Evolutionary conservation across 1,284 basidiomycete genomes (phyloP).

Genomic region (Prillingera fragicola): DNA sequence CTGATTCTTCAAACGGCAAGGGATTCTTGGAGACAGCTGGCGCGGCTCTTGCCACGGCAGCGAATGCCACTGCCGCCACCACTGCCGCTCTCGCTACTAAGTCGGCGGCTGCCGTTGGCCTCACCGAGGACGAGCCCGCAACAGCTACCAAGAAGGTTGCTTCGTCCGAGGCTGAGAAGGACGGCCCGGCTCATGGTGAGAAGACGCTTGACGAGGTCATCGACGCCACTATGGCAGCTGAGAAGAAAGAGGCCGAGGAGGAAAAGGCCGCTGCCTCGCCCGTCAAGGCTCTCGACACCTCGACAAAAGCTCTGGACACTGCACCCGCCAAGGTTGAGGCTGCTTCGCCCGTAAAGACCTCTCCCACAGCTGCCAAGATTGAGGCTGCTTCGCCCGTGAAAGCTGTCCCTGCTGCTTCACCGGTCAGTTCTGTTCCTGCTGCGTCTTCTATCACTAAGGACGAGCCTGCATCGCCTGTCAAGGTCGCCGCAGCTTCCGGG

Average conservation of each 20-base stretch:
- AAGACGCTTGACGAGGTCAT: constrained; percentile 20
- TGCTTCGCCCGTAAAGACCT: background rate
- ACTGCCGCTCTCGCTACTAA: background rate
- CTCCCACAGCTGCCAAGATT: background rate
- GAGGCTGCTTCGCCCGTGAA: too few relatives aligned
- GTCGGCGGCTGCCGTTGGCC: background rate
- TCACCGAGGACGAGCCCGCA: too few relatives aligned
- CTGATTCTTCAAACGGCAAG: too few relatives aligned
- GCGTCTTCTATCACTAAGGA: background rate
- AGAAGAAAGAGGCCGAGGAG: constrained; percentile 11
- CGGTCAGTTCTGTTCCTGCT: background rate
- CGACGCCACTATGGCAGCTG: constrained; percentile 16
- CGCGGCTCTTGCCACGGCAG: background rate
- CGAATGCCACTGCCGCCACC: background rate
- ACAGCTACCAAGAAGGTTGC: too few relatives aligned
- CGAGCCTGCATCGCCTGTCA: background rate
- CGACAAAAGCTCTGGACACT: too few relatives aligned
- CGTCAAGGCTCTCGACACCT: too few relatives aligned
- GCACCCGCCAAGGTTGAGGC: too few relatives aligned
- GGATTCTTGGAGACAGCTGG: too few relatives aligned
- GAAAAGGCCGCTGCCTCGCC: too few relatives aligned
- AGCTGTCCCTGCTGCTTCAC: background rate
- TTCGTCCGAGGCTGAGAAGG: too few relatives aligned
- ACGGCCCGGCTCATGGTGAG: constrained; percentile 4
- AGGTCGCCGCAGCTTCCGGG: background rate